phyloP scores from a whole-genome alignment of 192 early-diverging fungal species.

The Coemansia sp. region DNA sequence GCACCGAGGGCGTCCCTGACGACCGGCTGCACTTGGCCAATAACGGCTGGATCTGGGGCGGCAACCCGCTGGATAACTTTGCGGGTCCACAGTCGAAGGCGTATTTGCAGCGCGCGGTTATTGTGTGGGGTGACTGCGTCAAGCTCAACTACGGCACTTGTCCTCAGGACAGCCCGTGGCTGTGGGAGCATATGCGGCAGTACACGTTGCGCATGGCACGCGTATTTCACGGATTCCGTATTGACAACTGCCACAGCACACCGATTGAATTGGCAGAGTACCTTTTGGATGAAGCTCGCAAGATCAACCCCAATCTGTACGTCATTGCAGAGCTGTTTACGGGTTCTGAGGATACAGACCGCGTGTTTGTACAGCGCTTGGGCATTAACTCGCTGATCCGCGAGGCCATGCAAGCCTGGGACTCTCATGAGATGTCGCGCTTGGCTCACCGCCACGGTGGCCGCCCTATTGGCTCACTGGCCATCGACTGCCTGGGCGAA shows the following conservation, averaged over 20 bases:
- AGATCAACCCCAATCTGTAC: constrained; percentile 85
- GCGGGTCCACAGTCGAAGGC: constrained; percentile 81
- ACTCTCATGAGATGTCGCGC: constrained; percentile 82
- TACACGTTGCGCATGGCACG: constrained; percentile 89
- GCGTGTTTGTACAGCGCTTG: constrained; percentile 84
- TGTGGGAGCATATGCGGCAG: constrained; percentile 89
- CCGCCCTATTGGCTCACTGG: constrained; percentile 85
- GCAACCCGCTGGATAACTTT: constrained; percentile 90
- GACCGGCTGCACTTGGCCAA: constrained; percentile 83
- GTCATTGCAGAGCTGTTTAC: constrained; percentile 98
- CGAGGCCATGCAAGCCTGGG: constrained; percentile 98
- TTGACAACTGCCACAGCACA: constrained; percentile 99
- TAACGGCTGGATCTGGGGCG: constrained; percentile 97
- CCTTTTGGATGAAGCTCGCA: constrained; percentile 83
- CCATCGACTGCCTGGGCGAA: constrained; percentile 64
- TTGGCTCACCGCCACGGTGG: constrained; percentile 89
- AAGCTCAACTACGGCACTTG: constrained; percentile 90
- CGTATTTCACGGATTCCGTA: constrained; percentile 93
- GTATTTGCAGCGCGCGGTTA: constrained; percentile 92
- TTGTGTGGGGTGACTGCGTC: constrained; percentile 99
- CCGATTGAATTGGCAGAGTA: constrained; percentile 93
- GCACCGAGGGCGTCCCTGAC: constrained; percentile 58
- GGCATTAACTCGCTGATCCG: constrained; percentile 97
- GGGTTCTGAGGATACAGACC: constrained; percentile 93
- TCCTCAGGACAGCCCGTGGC: constrained; percentile 88